Evolutionary conservation across 441 rosid species (phyloP).

Genomic region (Eruca vesicaria): DNA sequence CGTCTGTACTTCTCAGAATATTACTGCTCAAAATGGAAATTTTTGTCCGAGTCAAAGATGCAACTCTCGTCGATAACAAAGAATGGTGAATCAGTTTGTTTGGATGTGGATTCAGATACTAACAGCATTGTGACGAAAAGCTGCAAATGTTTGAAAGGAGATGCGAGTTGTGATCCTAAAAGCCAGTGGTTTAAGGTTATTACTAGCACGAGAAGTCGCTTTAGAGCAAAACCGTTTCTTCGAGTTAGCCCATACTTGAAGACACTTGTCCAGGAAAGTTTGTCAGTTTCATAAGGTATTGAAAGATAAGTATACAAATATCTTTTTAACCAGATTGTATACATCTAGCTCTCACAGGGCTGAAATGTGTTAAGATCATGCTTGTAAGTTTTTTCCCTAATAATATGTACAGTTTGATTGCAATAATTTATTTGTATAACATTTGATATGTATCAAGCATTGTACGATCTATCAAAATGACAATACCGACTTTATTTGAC

Average conservation of each 20-base stretch:
- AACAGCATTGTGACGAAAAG: conserved; percentile 42
- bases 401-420: too few relatives aligned
- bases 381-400: too few relatives aligned
- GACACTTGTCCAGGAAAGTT: background rate
- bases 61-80: conserved; percentile 50
- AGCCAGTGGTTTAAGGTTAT: conserved; percentile 92
- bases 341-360: background rate
- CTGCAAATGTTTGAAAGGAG: conserved; percentile 61
- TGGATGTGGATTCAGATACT: conserved; percentile 57
- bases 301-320: background rate
- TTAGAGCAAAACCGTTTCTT: conserved; percentile 12
- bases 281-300: background rate
- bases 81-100: conserved; percentile 49
- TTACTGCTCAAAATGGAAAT: conserved; percentile 56
- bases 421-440: too few relatives aligned
- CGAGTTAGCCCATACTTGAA: conserved; percentile 15
- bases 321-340: background rate
- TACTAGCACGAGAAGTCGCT: conserved; percentile 56
- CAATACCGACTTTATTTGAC: too few relatives aligned
- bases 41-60: conserved; percentile 72
- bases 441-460: too few relatives aligned
- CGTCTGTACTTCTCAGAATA: conserved; percentile 43
- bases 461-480: too few relatives aligned
- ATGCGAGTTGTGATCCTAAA: conserved; percentile 56
- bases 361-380: too few relatives aligned